These are phyloP conservation scores for Leccinellum albellum DNA, from an alignment of 768 basidiomycete species.

Conservation along the genomic window DNA sequence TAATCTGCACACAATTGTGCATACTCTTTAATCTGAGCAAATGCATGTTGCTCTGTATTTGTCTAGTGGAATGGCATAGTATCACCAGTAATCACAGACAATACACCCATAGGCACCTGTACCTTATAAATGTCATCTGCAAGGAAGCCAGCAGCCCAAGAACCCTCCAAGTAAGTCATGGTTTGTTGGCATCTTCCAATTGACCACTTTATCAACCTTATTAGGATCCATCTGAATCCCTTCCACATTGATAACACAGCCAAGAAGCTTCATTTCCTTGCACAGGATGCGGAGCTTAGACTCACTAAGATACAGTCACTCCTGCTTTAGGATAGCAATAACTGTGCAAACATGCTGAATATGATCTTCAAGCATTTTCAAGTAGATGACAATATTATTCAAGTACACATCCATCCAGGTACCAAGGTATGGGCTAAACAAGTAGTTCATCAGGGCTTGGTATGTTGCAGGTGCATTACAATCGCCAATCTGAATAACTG, in stretches of 20 bases:
- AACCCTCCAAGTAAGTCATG: neutral
- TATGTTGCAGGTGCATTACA: slow-evolving; percentile 44
- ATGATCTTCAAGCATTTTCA: slow-evolving; percentile 25
- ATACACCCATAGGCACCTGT: neutral
- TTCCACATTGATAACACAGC: slow-evolving; percentile 32
- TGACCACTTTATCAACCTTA: slow-evolving; percentile 37
- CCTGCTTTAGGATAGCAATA: slow-evolving; percentile 30
- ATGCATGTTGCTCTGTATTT: neutral
- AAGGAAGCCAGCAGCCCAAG: neutral
- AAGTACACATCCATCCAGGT: slow-evolving; percentile 8
- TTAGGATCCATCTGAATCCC: slow-evolving; percentile 43
- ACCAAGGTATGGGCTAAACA: neutral
- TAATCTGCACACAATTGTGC: neutral
- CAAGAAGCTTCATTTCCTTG: slow-evolving; percentile 30
- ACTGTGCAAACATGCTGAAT: slow-evolving; percentile 29
- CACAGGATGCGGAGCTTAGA: slow-evolving; percentile 34
- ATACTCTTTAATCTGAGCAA: neutral
- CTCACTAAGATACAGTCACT: slow-evolving; percentile 36
- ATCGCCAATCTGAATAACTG: slow-evolving; percentile 13
- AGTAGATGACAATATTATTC: slow-evolving; percentile 5
- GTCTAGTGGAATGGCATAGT: neutral
- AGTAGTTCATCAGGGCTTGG: slow-evolving; percentile 25
- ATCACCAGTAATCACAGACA: neutral
- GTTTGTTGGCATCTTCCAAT: neutral
- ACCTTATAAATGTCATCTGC: slow-evolving; percentile 5